Evolutionary conservation across 179 eudicot species (phyloP), one percentile per base, ranked within the genome.

Genomic region (Dionaea muscipula): DNA sequence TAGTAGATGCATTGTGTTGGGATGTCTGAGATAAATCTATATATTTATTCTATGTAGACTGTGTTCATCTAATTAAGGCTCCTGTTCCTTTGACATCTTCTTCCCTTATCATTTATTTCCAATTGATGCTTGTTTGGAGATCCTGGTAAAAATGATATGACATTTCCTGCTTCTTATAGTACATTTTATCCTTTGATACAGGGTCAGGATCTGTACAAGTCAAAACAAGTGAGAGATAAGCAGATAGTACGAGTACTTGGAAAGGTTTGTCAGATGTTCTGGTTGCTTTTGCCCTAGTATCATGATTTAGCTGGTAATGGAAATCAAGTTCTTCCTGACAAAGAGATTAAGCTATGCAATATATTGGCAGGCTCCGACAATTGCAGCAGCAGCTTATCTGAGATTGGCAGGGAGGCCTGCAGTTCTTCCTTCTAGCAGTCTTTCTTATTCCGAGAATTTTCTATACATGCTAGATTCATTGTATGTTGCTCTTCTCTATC

Each of bases 381-480:
- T 93, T 62, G 99, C 96, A 61, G 99, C 96, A 20, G 95, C 96
- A 41, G 96, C 99, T 68, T 87, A 84, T 68, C 66, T 87, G 78
- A 79, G 96, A 77, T 69, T 91, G 82, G 94, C 94, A 9, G 99
- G 96, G 63, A 81, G 99, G 67, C 89, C 94, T 60, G 82, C 99
- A 43, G 89, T 88, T 68, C 93, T 88, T 64, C 99, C 99, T 61
- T 81, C 93, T 47, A 85, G 71, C 82, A 82, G 71, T 71, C 96
- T 88, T 49, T 93, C 99, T 31, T 93, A 93, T 65, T 76, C 99
- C 13, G 99, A 87, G 73, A 87, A 93, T 81, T 87, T 93, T 68
- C 74, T 91, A 47, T 91, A 87, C 76, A 91, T 87, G 96, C 86
- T 87, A 33, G 99, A 93, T 69, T 93, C 99, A 54, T 49, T 93